Base-by-base conservation (phyloP, 805 yeast genomes). In the Starmerella ratchasimensis region DNA sequence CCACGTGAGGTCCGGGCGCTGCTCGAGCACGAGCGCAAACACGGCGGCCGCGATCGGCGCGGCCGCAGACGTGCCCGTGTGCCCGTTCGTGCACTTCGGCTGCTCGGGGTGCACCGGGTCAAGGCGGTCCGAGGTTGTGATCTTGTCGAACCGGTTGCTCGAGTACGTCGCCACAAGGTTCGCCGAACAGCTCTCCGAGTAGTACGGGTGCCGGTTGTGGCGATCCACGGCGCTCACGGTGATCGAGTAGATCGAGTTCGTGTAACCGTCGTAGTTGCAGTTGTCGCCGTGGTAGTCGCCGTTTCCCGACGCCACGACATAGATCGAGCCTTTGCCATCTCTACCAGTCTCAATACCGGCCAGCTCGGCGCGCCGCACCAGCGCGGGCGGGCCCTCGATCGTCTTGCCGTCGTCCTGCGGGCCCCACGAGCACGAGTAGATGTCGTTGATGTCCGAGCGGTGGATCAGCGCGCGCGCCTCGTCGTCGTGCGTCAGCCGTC, bases 11-110 rank as follows among this genome's bases (percentile, higher is more conserved):
- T 76, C 68, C 1, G 95, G 94, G 47, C 93, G 80, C 3, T 78
- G 84, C 49, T 77, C 75, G 35, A 90, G 63, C 2, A 81, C 81
- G 36, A 90, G 63, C 0, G 96, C 72, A 55, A 80, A 83, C 1
- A 90, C 69, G n/a, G 97, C 98, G 0, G 97, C 96, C 0, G 96
- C 97, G 39, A 90, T 66, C 0, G 98, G 98, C 0, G 98, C 98
- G 13, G 98, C 96, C 0, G 98, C 98, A 17, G 97, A 88, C 0
- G 98, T 90, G 16, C 98, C 98, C 9, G 96, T 95, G 57, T 90
- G 98, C 19, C 49, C 57, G 27, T 67, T 67, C 2, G 93, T 63
- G 58, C 98, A 90, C 47, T 62, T 58, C 16, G 35, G 36, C 28
- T 22, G 48, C 17, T 28, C 33, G 5, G 46, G 49, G 10, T 35